phyloP scores from a whole-genome alignment of 225 moss, liverwort and hornwort species.

The Polytrichum commune region DNA sequence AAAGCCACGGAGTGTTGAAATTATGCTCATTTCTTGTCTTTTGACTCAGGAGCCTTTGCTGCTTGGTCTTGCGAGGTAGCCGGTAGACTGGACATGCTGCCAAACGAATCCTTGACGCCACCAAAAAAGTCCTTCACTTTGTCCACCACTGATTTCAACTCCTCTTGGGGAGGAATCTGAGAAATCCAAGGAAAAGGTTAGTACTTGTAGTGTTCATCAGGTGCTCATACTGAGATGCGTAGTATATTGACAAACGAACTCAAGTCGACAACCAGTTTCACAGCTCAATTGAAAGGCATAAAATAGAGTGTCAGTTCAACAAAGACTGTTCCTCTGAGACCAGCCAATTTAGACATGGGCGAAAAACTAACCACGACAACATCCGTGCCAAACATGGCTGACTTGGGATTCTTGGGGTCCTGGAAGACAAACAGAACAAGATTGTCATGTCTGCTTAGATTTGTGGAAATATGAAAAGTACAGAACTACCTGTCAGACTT shows the following conservation, averaged over 20 bases:
- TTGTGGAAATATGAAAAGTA: neutral
- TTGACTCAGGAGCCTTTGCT: slow-evolving; percentile 26
- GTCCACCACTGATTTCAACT: slow-evolving; percentile 80
- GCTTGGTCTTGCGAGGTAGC: slow-evolving; percentile 20
- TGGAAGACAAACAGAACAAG: slow-evolving; percentile 25
- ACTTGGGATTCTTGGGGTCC: slow-evolving; percentile 79
- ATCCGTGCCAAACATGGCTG: slow-evolving; percentile 76
- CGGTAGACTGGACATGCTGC: slow-evolving; percentile 51
- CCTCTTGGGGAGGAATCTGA: slow-evolving; percentile 81
- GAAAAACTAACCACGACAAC: slow-evolving; percentile 59
- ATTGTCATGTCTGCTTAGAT: neutral
- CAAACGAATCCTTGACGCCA: slow-evolving; percentile 82
- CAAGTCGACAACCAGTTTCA: too few species aligned
- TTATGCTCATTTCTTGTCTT: slow-evolving; percentile 35
- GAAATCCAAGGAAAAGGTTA: neutral
- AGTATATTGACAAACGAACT: too few species aligned
- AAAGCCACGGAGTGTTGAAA: neutral
- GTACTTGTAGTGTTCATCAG: neutral
- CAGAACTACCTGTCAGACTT: slow-evolving; percentile 4
- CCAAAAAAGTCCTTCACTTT: slow-evolving; percentile 83
- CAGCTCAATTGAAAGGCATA: too few species aligned
- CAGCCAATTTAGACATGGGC: too few species aligned
- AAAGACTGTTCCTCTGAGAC: too few species aligned
- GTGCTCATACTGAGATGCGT: too few species aligned
- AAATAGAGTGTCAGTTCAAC: too few species aligned